Percentiles rank a stretch among this genome's conserved stretches.
These are phyloP conservation scores for Extremus antarcticus DNA, from an alignment of 495 filamentous ascomycete genomes.

Conservation along the genomic window DNA sequence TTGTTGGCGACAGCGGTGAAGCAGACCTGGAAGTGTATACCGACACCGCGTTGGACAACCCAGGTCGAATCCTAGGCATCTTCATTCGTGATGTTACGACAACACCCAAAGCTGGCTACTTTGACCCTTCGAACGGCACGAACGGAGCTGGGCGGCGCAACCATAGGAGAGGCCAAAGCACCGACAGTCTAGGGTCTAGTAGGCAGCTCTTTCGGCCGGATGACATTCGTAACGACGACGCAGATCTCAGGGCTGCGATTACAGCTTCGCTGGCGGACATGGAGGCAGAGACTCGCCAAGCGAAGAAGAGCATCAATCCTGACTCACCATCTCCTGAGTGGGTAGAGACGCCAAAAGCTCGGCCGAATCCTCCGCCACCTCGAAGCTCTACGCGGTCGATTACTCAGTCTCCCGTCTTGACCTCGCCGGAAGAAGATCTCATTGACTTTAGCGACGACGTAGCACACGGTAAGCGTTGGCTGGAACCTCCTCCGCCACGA, in stretches of 20 bases:
- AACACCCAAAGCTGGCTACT: slow-evolving; percentile 54
- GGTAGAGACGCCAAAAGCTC: slow-evolving; percentile 11
- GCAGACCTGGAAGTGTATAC: slow-evolving; percentile 96
- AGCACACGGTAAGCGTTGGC: slow-evolving; percentile 4
- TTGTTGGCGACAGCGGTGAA: slow-evolving; percentile 92
- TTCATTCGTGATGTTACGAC: slow-evolving; percentile 96
- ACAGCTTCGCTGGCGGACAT: slow-evolving; percentile 29
- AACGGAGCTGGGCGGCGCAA: slow-evolving; percentile 21
- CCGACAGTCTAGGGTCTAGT: slow-evolving; percentile 3
- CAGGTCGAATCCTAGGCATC: slow-evolving; percentile 66
- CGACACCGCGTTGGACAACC: slow-evolving; percentile 74
- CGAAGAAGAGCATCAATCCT: slow-evolving; percentile 19
- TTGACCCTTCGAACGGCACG: slow-evolving; percentile 54
- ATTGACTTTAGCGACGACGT: slow-evolving; percentile 28
- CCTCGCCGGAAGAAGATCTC: slow-evolving; percentile 21
- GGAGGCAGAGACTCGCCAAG: slow-evolving; percentile 21
- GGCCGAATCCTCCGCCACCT: slow-evolving; percentile 19
- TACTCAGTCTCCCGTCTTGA: slow-evolving; percentile 4
- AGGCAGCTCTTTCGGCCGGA: slow-evolving; percentile 16
- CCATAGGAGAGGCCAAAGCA: slow-evolving; percentile 10
- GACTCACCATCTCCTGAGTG: slow-evolving; percentile 10
- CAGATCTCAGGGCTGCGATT: slow-evolving; percentile 30
- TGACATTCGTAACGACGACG: slow-evolving; percentile 26
- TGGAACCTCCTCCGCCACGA: slow-evolving; percentile 4
- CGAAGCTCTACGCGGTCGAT: slow-evolving; percentile 8